Base-by-base conservation (phyloP, 78 protist species). In the Protostelium mycophagum region DNA sequence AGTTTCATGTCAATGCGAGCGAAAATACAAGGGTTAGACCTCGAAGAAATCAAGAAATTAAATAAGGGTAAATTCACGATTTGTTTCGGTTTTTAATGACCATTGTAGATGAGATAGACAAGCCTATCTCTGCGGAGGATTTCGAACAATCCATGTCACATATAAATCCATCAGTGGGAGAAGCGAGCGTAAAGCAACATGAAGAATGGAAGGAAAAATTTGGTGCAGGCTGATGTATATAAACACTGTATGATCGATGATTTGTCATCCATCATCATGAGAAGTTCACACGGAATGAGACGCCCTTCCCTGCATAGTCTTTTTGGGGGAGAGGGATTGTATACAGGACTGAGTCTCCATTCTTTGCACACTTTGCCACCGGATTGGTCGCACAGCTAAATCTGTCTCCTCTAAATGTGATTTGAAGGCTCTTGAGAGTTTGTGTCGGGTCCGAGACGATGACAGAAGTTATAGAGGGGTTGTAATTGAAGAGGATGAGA, bases 1-100 rank as follows among this genome's bases (percentile, higher is more conserved):
- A 0, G 96, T 1, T 90, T 95, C 93, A 94, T 88, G 93, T n/a
- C 90, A 25, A 90, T 95, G 93, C 88, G 97, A 0, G 10, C 63
- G 0, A 34, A 28, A 31, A 73, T 94, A 87, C 23, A 0, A 63
- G 96, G 94, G n/a, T 88, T 88, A 5, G 35, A 87, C 23, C 83
- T 91, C n/a, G 92, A 85, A 1, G 85, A 90, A 39, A 90, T 94
- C 88, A 31, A 36, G 51, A 34, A 0, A n/a, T 35, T 93, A 37
- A 0, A 86, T 34, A 85, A 86, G 38, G 91, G 91, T 85, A 85
- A n/a, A 1, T 88, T 23, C 0, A 83, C 1, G 0, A 0, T 83
- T 28, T 34, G 0, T 37, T 37, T 28, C 84, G n/a, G 86, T 63
- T 28, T 28, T 1, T 29, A 35, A 63, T 35, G 9, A 0, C 87